These are phyloP conservation scores for Linaria vulgaris DNA, from an alignment of 257 asterid species.

Conservation along the genomic window DNA sequence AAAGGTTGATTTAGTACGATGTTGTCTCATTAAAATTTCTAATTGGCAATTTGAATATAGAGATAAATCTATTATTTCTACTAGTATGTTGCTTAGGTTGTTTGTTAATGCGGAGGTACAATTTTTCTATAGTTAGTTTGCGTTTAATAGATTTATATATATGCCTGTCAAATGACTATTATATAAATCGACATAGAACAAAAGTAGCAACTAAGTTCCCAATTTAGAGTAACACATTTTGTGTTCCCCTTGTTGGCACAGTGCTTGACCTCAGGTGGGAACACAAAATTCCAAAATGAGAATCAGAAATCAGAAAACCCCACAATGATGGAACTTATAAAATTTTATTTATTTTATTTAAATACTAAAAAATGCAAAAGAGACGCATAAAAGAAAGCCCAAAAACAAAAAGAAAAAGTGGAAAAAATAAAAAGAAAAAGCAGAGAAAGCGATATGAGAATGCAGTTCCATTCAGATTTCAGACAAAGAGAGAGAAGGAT, in stretches of 20 bases:
- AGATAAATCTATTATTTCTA: no score
- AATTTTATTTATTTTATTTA: neutral
- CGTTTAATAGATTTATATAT: no score
- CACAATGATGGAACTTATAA: slow-evolving; percentile 29
- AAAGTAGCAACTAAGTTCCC: slow-evolving; percentile 14
- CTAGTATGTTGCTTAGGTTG: no score
- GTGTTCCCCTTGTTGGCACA: slow-evolving; percentile 36
- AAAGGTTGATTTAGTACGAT: no score
- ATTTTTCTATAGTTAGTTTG: no score
- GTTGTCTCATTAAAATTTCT: no score
- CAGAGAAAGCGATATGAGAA: slow-evolving; percentile 60
- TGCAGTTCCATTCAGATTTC: slow-evolving; percentile 19
- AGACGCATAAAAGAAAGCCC: slow-evolving; percentile 26
- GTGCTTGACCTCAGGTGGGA: slow-evolving; percentile 26
- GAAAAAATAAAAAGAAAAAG: slow-evolving; percentile 28
- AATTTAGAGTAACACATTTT: slow-evolving; percentile 17
- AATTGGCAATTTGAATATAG: no score
- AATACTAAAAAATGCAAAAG: slow-evolving; percentile 35
- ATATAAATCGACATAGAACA: no score
- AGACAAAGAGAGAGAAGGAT: slow-evolving; percentile 32
- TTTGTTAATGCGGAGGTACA: no score
- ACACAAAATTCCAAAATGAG: slow-evolving; percentile 12
- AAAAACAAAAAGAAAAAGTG: slow-evolving; percentile 20
- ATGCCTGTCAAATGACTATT: no score
- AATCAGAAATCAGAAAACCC: slow-evolving; percentile 21